phyloP scores from a whole-genome alignment of 352 stramenopile genomes.

The Aphanomyces euteiches region DNA sequence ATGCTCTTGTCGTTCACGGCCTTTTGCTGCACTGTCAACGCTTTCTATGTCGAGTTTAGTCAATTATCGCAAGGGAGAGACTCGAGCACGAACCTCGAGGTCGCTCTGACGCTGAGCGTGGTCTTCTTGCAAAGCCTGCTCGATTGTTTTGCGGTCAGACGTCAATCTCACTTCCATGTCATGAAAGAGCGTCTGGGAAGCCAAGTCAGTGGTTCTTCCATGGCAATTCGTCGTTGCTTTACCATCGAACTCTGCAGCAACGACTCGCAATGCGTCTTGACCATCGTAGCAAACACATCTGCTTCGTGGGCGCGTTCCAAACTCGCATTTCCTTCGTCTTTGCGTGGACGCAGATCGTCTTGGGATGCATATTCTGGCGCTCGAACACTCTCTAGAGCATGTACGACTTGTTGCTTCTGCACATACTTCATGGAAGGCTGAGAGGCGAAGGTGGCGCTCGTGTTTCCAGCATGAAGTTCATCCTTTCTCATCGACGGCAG shows the following conservation, averaged over 20 bases:
- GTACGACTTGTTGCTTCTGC: no score
- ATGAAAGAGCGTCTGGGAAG: neutral
- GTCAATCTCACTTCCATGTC: neutral
- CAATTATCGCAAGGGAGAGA: no score
- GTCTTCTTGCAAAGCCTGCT: neutral
- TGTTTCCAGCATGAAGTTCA: no score
- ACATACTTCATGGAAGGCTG: no score
- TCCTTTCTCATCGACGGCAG: no score
- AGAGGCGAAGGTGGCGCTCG: no score
- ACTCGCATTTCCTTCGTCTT: no score
- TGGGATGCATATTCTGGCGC: no score
- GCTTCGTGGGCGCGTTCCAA: neutral
- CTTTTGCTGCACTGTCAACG: neutral
- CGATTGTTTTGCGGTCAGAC: neutral
- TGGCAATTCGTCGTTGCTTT: neutral
- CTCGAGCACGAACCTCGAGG: neutral
- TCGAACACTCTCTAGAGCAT: no score
- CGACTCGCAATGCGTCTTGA: neutral
- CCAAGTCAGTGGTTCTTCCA: neutral
- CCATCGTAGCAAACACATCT: neutral
- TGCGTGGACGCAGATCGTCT: no score
- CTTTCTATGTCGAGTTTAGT: neutral
- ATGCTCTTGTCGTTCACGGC: neutral
- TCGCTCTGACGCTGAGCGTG: neutral
- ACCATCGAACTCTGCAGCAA: neutral